A percentile compares a stretch with the other conserved stretches of the same genome.
Evolutionary conservation across 2,329 filamentous ascomycete genomes (phyloP).

Genomic region (Cladosporium oxysporum): DNA sequence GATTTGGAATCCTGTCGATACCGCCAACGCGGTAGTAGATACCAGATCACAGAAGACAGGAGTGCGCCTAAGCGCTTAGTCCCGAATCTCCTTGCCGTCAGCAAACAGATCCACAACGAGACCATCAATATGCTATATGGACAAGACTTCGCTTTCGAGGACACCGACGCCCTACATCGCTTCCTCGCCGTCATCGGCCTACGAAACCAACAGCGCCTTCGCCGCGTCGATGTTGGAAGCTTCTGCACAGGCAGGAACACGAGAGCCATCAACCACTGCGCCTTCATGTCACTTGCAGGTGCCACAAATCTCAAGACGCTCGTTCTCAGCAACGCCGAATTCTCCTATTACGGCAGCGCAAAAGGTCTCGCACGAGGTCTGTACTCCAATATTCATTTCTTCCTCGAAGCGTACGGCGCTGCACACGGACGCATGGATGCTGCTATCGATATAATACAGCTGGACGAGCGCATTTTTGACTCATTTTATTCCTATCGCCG

Average conservation of each 20-base stretch:
- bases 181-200: conserved; percentile 33
- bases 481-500: neutral
- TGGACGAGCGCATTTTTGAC: conserved; percentile 26
- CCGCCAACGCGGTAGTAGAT: neutral
- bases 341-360: neutral
- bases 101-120: conserved; percentile 32
- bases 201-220: conserved; percentile 27
- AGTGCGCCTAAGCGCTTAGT: conserved; percentile 1
- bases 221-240: conserved; percentile 28
- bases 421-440: conserved; percentile 30
- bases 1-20: neutral
- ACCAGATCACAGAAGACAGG: neutral
- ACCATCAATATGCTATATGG: conserved; percentile 31
- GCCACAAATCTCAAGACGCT: conserved; percentile 32
- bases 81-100: conserved; percentile 33
- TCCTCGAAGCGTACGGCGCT: conserved; percentile 30
- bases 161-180: conserved; percentile 29
- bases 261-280: conserved; percentile 15
- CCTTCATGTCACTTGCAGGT: conserved; percentile 28
- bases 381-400: conserved; percentile 30
- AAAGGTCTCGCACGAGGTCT: conserved; percentile 26
- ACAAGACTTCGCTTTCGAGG: conserved; percentile 27
- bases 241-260: conserved; percentile 23
- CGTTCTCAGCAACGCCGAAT: conserved; percentile 28
- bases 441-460: conserved; percentile 29